phyloP scores from a whole-genome alignment of 2,329 filamentous ascomycete genomes.

The Herpotrichia juniperi region DNA sequence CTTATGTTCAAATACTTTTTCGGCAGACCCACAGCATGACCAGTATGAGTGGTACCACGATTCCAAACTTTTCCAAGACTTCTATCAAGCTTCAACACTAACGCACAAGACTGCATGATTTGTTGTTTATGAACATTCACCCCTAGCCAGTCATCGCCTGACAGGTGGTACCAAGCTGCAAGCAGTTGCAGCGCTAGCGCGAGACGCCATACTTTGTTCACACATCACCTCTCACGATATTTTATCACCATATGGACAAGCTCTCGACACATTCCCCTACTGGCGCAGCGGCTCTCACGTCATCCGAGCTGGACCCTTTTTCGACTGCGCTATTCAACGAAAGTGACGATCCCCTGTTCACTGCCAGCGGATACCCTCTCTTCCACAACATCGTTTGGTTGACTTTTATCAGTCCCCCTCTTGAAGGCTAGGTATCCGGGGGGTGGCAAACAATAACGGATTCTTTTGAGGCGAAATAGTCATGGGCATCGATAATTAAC shows the following conservation, averaged over 20 bases:
- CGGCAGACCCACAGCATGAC: not conserved
- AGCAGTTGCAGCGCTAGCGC: constrained; percentile 18
- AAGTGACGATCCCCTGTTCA: not conserved
- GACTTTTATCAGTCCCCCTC: not conserved
- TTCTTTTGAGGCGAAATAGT: too few species aligned
- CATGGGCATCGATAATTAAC: too few species aligned
- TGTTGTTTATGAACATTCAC: constrained; percentile 7
- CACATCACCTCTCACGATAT: not conserved
- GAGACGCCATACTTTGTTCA: not conserved
- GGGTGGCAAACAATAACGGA: too few species aligned
- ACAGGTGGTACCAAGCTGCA: constrained; percentile 33
- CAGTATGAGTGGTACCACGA: constrained; percentile 31
- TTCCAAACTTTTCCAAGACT: constrained; percentile 5
- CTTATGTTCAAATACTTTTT: constrained; percentile 7
- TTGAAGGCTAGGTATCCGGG: too few species aligned
- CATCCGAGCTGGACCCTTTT: not conserved
- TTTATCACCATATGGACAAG: not conserved
- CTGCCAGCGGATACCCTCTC: constrained; percentile 2
- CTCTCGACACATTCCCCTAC: not conserved
- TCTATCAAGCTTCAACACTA: constrained; percentile 10
- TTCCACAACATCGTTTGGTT: not conserved
- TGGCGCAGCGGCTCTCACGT: not conserved
- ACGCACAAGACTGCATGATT: constrained; percentile 11
- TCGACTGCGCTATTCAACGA: not conserved
- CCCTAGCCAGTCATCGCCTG: constrained; percentile 29